Evolutionary conservation across 768 basidiomycete species (phyloP), one percentile per base, ranked within the genome.

Genomic region (Boletus rubropictus): DNA sequence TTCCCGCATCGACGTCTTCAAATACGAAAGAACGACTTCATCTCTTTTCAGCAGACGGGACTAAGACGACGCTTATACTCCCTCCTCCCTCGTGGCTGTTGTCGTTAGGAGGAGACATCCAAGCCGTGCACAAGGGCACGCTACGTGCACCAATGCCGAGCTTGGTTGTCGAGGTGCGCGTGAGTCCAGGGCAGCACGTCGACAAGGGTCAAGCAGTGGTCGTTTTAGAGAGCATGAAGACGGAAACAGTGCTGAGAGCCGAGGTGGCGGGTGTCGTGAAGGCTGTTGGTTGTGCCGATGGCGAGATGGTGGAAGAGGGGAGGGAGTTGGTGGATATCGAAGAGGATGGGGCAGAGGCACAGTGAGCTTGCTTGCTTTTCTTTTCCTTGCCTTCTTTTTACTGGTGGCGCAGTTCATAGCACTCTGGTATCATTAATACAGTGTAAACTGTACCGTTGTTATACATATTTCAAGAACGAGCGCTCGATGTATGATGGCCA

Each of bases 161-260:
- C 63, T 75, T 92, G 41, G 84, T 96, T 2, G 92, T 96, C 4
- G 90, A 95, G 45, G 85, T 96, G 42, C 77, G 76, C 15, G 92
- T 94, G 28, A 75, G 74, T 49, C 71, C 78, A 1, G 93, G 92
- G 4, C 86, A 94, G 42, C 71, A 66, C 12, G 87, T 96, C 33
- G 82, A 84, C 67, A 82, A 78, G 59, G 90, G 89, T 0, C 86
- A 93, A 60, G 79, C 79, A 7, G 75, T 91, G 8, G 81, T 92
- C 25, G 80, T 94, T 5, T 68, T 95, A 60, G 93, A 95, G 70
- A 95, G 92, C 60, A 97, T 96, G 93, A 97, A 97, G 79, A 96
- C 92, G 53, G 92, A 95, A 69, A 94, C 87, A 32, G 86, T 90
- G 34, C 65, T 96, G 53, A 74, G 90, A 44, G 81, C 89, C 12